Conservation (phyloP, 495 filamentous ascomycete genomes). For the Peziza echinospora region DNA sequence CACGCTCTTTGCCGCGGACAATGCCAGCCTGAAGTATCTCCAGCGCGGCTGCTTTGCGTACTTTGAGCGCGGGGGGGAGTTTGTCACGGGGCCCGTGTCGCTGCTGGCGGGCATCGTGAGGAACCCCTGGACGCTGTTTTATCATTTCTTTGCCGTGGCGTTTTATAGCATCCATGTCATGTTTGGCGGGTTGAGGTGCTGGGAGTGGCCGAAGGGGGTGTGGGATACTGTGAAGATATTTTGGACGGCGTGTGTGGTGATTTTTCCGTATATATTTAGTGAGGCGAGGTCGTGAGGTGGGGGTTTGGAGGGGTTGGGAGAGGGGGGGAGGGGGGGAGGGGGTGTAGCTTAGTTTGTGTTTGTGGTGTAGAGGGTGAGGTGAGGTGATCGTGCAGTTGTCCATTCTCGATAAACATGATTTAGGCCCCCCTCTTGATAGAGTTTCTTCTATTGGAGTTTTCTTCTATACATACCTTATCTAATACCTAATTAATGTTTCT, state of each 20-base stretch:
- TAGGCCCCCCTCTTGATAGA: too few relatives aligned
- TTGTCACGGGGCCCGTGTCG: slow-evolving; percentile 54
- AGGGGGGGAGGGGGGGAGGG: too few relatives aligned
- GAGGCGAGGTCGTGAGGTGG: slow-evolving; percentile 28
- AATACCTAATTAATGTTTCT: too few relatives aligned
- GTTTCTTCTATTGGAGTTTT: too few relatives aligned
- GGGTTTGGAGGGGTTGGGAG: neutral
- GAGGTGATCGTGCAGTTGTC: too few relatives aligned
- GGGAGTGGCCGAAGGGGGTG: slow-evolving; percentile 38
- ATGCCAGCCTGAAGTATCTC: slow-evolving; percentile 51
- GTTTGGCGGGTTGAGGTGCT: slow-evolving; percentile 25
- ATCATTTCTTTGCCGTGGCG: slow-evolving; percentile 87
- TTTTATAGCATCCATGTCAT: slow-evolving; percentile 72
- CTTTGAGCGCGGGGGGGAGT: slow-evolving; percentile 54
- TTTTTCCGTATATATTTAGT: slow-evolving; percentile 59
- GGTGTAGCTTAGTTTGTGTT: too few relatives aligned
- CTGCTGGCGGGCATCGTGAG: slow-evolving; percentile 68
- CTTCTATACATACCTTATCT: too few relatives aligned
- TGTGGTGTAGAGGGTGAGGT: too few relatives aligned
- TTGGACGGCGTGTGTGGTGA: slow-evolving; percentile 71
- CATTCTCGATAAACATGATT: too few relatives aligned
- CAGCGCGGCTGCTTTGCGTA: slow-evolving; percentile 87
- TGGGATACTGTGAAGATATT: slow-evolving; percentile 45
- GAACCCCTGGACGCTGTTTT: slow-evolving; percentile 55
- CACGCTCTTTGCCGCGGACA: slow-evolving; percentile 66